Conservation (phyloP, 73 alveolate species). For the Uronychia binucleata region DNA sequence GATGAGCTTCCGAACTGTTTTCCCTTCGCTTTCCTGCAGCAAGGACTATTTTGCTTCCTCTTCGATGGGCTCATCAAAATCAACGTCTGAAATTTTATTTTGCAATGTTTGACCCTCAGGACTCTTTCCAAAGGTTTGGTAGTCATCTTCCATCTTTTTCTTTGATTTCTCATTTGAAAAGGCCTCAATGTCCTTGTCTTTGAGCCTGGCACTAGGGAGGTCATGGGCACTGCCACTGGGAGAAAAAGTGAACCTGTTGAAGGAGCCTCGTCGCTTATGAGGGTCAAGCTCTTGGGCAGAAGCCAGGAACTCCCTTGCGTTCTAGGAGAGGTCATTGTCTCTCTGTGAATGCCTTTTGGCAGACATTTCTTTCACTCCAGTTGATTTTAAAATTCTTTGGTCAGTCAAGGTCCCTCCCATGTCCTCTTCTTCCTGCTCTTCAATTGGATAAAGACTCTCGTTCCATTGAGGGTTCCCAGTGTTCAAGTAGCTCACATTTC, state of each 20-base stretch:
- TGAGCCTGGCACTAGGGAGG: neutral
- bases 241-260: neutral
- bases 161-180: neutral
- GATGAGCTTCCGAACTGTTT: neutral
- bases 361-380: neutral
- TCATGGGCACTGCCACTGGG: neutral
- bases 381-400: neutral
- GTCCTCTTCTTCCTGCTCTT: neutral
- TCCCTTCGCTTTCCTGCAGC: neutral
- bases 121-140: neutral
- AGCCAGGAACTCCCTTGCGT: neutral
- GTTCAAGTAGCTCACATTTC: neutral
- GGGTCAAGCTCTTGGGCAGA: no score
- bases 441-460: neutral
- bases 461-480: neutral
- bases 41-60: neutral
- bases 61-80: neutral
- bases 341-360: neutral
- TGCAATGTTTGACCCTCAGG: neutral
- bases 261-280: neutral
- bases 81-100: neutral
- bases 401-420: neutral
- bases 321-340: neutral
- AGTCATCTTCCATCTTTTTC: neutral
- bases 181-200: neutral